Percentiles rank a stretch among this genome's conserved stretches.
phyloP scores from a whole-genome alignment of 1,284 basidiomycete species.

The Fistulinella cinereoalba region DNA sequence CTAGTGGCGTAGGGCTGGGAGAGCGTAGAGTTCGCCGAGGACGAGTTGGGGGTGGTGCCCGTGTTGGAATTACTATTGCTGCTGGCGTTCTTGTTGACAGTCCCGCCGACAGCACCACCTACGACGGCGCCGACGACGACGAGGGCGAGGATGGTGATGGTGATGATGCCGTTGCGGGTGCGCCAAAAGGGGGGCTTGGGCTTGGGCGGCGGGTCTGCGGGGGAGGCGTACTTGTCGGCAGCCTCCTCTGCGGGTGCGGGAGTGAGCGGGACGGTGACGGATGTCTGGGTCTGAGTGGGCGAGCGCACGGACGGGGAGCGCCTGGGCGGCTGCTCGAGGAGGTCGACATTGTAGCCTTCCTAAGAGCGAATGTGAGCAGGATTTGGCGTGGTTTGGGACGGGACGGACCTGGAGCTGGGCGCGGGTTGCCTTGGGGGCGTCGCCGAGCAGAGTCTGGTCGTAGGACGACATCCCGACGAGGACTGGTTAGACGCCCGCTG shows the following conservation, averaged over 20 bases:
- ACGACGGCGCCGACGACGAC: conserved; percentile 53
- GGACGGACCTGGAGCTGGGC: conserved; percentile 43
- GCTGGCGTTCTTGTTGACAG: conserved; percentile 30
- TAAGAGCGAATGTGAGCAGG: conserved; percentile 18
- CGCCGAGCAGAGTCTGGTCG: conserved; percentile 43
- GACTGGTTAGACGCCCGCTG: conserved; percentile 16
- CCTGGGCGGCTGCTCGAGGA: conserved; percentile 36
- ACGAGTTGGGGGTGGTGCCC: too few relatives aligned
- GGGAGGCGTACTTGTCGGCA: conserved; percentile 20
- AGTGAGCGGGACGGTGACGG: neutral
- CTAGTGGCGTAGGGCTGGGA: too few relatives aligned
- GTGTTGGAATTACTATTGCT: neutral
- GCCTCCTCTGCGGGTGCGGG: conserved; percentile 4
- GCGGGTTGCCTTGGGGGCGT: conserved; percentile 44
- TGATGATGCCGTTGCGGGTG: conserved; percentile 38
- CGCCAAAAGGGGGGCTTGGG: conserved; percentile 27
- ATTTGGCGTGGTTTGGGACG: neutral
- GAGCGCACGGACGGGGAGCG: conserved; percentile 17
- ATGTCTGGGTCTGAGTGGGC: conserved; percentile 10
- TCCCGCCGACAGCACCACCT: conserved; percentile 61
- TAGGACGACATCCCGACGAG: conserved; percentile 35
- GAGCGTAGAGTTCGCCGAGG: too few relatives aligned
- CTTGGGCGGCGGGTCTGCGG: conserved; percentile 1
- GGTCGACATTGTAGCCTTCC: conserved; percentile 53
- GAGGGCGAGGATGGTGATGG: conserved; percentile 36